Percentiles rank a stretch among this genome's conserved stretches.
These are phyloP conservation scores for Psidium guajava DNA, from an alignment of 345 rosid species.

Conservation along the genomic window DNA sequence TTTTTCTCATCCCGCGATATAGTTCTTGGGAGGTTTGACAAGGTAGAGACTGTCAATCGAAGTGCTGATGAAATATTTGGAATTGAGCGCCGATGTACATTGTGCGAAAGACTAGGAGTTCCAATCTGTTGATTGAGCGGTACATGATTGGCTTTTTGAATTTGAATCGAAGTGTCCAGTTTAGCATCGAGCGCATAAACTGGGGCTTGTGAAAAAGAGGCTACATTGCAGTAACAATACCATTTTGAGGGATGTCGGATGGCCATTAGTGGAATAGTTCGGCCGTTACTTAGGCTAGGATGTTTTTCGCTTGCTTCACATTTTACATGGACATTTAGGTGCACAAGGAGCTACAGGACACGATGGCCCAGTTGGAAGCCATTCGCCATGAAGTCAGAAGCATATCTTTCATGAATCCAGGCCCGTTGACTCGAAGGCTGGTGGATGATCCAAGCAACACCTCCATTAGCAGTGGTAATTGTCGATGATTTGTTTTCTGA, in stretches of 20 bases:
- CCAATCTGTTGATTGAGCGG: neutral
- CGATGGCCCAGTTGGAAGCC: slow-evolving; percentile 73
- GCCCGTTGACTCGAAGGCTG: slow-evolving; percentile 57
- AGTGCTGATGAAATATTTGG: neutral
- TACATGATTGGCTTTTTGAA: neutral
- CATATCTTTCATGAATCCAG: slow-evolving; percentile 54
- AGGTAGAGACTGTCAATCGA: neutral
- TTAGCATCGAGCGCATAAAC: neutral
- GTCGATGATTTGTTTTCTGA: neutral
- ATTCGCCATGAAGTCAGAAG: slow-evolving; percentile 76
- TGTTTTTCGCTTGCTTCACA: neutral
- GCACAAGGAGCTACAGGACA: slow-evolving; percentile 84
- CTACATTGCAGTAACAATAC: neutral
- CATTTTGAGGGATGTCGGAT: neutral
- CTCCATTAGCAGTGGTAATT: slow-evolving; percentile 26
- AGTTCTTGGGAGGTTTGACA: neutral
- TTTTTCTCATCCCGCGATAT: neutral
- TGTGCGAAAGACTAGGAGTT: neutral
- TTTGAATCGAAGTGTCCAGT: neutral
- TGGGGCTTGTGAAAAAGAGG: neutral
- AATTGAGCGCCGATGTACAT: neutral
- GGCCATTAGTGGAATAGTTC: neutral
- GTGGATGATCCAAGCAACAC: slow-evolving; percentile 25
- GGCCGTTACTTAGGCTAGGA: neutral
- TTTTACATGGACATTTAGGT: slow-evolving; percentile 22